Percentiles rank a stretch among this genome's conserved stretches.
Conservation (phyloP, 805 yeast genomes). For the Candida maris region DNA sequence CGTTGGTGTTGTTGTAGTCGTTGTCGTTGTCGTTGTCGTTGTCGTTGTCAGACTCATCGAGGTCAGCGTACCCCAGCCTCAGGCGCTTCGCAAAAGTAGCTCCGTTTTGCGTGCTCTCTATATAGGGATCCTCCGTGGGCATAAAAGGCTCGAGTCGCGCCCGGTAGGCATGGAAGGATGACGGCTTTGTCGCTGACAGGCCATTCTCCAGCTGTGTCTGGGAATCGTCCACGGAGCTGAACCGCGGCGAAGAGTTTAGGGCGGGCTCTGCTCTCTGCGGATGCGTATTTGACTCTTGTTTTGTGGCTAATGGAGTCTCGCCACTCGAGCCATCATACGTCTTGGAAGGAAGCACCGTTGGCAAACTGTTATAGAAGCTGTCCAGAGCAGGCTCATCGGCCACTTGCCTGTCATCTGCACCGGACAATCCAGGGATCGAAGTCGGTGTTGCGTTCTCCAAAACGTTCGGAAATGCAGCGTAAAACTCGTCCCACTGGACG, state of each 20-base stretch:
- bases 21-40: neutral
- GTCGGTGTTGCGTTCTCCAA: neutral
- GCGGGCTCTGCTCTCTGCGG: neutral
- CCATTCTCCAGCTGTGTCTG: neutral
- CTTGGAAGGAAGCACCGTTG: too few relatives aligned
- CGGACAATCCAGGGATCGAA: too few relatives aligned
- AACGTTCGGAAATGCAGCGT: neutral
- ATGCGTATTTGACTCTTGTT: neutral
- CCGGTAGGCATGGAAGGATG: neutral
- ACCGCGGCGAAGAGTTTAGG: neutral
- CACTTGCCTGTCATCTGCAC: too few relatives aligned
- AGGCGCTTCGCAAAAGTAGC: too few relatives aligned
- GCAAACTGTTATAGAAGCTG: too few relatives aligned
- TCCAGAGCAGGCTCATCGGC: too few relatives aligned
- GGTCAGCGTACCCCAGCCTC: neutral
- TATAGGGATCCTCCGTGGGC: neutral
- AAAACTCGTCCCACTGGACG: neutral
- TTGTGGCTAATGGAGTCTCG: too few relatives aligned
- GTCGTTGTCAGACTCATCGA: neutral
- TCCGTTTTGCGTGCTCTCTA: too few relatives aligned
- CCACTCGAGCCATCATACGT: too few relatives aligned
- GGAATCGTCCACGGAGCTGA: neutral
- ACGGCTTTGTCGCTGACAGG: neutral
- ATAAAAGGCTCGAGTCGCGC: neutral
- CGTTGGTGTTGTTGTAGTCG: neutral